Percentiles rank a stretch among this genome's conserved stretches.
phyloP scores from a whole-genome alignment of 2,329 filamentous ascomycete genomes.

The Byssochlamys sp. region DNA sequence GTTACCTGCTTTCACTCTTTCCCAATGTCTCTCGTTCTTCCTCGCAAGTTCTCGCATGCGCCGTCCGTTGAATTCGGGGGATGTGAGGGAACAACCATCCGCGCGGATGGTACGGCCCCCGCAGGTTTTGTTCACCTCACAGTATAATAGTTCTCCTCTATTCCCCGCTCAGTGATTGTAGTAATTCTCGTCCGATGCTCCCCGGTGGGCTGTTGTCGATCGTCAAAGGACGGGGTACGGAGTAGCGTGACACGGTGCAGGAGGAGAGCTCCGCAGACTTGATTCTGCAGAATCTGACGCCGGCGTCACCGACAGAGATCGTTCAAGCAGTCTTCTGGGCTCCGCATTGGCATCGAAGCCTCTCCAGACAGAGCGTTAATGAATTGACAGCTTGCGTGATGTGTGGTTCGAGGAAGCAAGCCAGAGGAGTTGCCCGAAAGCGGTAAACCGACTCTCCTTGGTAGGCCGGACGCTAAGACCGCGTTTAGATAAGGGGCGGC shows the following conservation, averaged over 20 bases:
- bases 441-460: slow-evolving; percentile 2
- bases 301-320: background rate
- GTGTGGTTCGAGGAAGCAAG: background rate
- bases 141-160: background rate
- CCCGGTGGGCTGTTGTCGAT: background rate
- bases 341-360: background rate
- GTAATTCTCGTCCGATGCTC: background rate
- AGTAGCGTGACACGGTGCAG: background rate
- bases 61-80: background rate
- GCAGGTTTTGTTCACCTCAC: background rate
- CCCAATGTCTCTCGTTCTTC: background rate
- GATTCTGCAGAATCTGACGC: background rate
- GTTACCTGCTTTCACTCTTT: background rate
- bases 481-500: background rate
- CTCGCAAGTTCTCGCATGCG: background rate
- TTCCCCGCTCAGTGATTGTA: background rate
- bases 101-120: background rate
- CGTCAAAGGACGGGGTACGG: background rate
- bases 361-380: background rate
- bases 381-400: background rate
- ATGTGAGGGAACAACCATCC: background rate
- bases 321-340: background rate
- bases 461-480: background rate
- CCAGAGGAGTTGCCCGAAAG: slow-evolving; percentile 4
- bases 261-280: background rate